Base-by-base conservation (phyloP, 1,284 basidiomycete genomes). In the Ceratobasidium sp. region DNA sequence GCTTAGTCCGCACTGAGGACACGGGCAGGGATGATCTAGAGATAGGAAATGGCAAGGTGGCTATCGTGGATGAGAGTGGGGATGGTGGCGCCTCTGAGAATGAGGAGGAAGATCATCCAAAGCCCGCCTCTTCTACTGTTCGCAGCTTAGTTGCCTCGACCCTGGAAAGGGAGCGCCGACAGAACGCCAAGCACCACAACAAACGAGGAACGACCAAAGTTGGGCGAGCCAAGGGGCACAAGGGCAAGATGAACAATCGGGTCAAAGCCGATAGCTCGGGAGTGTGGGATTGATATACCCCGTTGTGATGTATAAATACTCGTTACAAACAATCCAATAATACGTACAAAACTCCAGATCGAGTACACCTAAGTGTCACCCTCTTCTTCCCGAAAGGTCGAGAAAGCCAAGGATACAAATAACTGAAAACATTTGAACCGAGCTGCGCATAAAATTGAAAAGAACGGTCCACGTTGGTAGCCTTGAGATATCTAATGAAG, bases 181-280 rank as follows among this genome's bases (percentile, higher is more conserved):
- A 93, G 78, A 87, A 91, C 79, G 87, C 87, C 75, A 94, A 93
- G 80, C 88, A 91, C 80, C 92, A 95, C 81, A 88, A 91, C 0
- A 91, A 91, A 81, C 89, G 90, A 76, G 86, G 87, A 11, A 85
- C 86, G 4, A 87, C 87, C 75, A 87, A 89, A 76, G 89, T 88
- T 33, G 94, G 94, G 31, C 86, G 93, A 56, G 85, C 89, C 24
- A 90, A 91, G 79, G 95, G 95, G 19, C 93, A 92, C 81, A 96
- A 97, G 82, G 92, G 91, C 76, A 96, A 95, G 83, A 89, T 89
- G 79, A 92, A 93, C 79, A 87, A 83, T 44, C 86, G 88, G 75
- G 87, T 93, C 41, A 88, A 89, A 79, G 79, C 90, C 11, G 90
- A 92, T 79, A 85, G 53, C 48, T 71, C 45, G 33, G 67, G 67